phyloP scores from a whole-genome alignment of 129 eudicot species.

The Solidago caesia region DNA sequence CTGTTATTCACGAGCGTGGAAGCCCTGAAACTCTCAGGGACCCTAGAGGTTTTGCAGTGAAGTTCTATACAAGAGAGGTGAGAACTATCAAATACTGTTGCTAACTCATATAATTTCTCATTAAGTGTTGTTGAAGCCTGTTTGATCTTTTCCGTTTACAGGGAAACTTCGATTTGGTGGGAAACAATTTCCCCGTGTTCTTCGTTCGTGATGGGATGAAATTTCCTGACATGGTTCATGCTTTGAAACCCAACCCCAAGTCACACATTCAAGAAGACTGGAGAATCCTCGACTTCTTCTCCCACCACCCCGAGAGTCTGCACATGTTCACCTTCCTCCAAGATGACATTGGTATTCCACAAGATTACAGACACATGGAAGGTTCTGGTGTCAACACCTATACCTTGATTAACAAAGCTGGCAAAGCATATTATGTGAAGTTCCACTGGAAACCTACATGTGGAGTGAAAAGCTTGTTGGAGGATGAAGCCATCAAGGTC shows the following conservation, averaged over 20 bases:
- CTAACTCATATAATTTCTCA: background rate
- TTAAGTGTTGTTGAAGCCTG: background rate
- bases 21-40: slow-evolving; percentile 89
- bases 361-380: slow-evolving; percentile 81
- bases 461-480: slow-evolving; percentile 61
- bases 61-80: slow-evolving; percentile 91
- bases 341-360: slow-evolving; percentile 76
- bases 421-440: slow-evolving; percentile 68
- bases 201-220: slow-evolving; percentile 80
- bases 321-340: slow-evolving; percentile 77
- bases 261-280: slow-evolving; percentile 86
- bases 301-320: slow-evolving; percentile 75
- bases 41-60: slow-evolving; percentile 87
- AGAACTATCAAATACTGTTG: background rate
- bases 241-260: slow-evolving; percentile 80
- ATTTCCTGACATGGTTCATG: slow-evolving; percentile 85
- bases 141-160: slow-evolving; percentile 24
- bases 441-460: slow-evolving; percentile 89
- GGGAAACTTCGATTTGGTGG: slow-evolving; percentile 90
- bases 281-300: slow-evolving; percentile 72
- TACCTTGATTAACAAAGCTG: slow-evolving; percentile 64
- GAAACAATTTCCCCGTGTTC: slow-evolving; percentile 87
- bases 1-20: slow-evolving; percentile 89
- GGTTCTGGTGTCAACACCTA: slow-evolving; percentile 83
- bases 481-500: slow-evolving; percentile 59